phyloP scores from a whole-genome alignment of 2,329 filamentous ascomycete species.

The Trichocomaceae sp. region DNA sequence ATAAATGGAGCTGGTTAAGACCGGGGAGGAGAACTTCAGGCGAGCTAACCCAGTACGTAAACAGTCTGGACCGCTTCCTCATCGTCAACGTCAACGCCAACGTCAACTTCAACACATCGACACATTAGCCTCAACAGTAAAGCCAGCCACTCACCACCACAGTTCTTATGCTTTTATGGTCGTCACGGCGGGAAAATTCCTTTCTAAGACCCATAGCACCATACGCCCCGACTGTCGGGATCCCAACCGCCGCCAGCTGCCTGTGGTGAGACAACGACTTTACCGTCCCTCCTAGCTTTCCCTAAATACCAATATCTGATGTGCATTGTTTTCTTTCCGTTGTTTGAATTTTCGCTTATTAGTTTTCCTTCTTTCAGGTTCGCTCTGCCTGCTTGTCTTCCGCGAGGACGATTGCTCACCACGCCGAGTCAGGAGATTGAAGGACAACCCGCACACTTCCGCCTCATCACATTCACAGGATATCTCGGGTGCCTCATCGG shows the following conservation, averaged over 20 bases:
- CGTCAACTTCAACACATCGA: background rate
- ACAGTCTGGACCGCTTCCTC: too few species aligned
- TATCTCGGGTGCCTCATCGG: background rate
- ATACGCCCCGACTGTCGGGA: background rate
- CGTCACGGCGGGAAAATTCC: background rate
- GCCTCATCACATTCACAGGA: background rate
- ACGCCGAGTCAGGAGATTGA: slow-evolving; percentile 1
- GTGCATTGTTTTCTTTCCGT: background rate
- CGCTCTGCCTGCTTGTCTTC: background rate
- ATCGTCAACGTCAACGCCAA: too few species aligned
- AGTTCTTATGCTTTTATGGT: background rate
- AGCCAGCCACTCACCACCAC: background rate
- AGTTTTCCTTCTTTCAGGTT: background rate
- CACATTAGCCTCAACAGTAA: background rate
- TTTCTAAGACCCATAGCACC: background rate
- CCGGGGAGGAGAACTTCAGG: too few species aligned
- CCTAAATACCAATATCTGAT: background rate
- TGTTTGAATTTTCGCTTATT: slow-evolving; percentile 5
- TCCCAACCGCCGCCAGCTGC: slow-evolving; percentile 3
- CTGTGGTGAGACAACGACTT: slow-evolving; percentile 12
- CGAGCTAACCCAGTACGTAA: too few species aligned
- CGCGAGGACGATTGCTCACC: background rate
- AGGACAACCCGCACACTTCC: background rate
- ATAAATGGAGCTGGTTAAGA: too few species aligned
- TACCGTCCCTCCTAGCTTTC: slow-evolving; percentile 3